phyloP scores from a whole-genome alignment of 768 basidiomycete species.

The Phaeotremella skinneri region DNA sequence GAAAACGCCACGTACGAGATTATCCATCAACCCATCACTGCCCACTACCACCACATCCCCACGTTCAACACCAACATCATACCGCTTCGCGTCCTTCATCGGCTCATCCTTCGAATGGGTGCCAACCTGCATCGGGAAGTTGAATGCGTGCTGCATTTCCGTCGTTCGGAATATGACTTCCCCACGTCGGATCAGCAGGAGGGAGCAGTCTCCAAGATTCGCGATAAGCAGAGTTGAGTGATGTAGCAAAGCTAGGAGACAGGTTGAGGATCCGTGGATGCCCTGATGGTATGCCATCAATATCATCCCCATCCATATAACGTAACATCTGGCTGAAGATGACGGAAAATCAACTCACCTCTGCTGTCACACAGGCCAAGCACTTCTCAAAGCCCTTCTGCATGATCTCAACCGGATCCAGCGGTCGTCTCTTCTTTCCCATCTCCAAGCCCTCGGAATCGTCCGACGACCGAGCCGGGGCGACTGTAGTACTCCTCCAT shows the following conservation, averaged over 20 bases:
- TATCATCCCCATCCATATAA: too few species aligned
- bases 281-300: conserved; percentile 49
- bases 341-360: too few species aligned
- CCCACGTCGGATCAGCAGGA: conserved; percentile 71
- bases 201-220: conserved; percentile 60
- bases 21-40: conserved; percentile 52
- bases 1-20: conserved; percentile 40
- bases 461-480: neutral
- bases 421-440: conserved; percentile 23
- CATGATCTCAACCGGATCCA: conserved; percentile 56
- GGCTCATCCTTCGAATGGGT: conserved; percentile 62
- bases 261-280: conserved; percentile 55
- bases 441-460: conserved; percentile 9
- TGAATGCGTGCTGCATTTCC: conserved; percentile 87
- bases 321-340: too few species aligned
- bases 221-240: conserved; percentile 46
- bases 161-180: conserved; percentile 79
- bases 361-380: conserved; percentile 47
- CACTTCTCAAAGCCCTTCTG: conserved; percentile 57
- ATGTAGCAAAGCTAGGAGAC: conserved; percentile 54
- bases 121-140: conserved; percentile 49
- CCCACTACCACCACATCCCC: conserved; percentile 53
- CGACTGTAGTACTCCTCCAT: conserved; percentile 6
- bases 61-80: conserved; percentile 53
- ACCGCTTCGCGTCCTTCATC: conserved; percentile 63